Evolutionary conservation across 1,284 basidiomycete species (phyloP).

Genomic region (Irpex sp.): DNA sequence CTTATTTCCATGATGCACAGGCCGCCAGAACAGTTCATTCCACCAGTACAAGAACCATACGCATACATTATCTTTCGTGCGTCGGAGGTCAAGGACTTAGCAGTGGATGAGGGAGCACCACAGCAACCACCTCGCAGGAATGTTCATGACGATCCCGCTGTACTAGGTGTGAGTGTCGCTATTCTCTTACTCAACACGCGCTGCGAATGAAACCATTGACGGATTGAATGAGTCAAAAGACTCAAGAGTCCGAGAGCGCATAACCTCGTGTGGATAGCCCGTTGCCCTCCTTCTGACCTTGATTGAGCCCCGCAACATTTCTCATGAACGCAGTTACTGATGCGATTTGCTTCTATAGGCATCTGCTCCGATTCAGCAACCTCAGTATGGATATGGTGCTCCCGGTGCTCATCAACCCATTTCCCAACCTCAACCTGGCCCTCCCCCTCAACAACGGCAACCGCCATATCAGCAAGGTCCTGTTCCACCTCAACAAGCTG

Average conservation of each 20-base stretch:
- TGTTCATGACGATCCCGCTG: constrained; percentile 76
- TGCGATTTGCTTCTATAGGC: constrained; percentile 18
- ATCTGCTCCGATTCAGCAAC: constrained; percentile 26
- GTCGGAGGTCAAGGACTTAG: constrained; percentile 77
- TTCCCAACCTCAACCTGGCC: constrained; percentile 18
- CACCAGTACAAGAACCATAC: constrained; percentile 74
- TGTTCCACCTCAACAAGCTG: constrained; percentile 16
- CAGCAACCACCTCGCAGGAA: constrained; percentile 47
- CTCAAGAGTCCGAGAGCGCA: constrained; percentile 51
- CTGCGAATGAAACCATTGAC: constrained; percentile 42
- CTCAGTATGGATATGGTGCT: constrained; percentile 22
- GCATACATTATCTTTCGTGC: constrained; percentile 82
- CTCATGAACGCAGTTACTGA: neutral
- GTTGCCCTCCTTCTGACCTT: constrained; percentile 56
- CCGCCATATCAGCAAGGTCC: constrained; percentile 23
- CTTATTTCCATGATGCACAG: constrained; percentile 31
- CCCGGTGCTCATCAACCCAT: constrained; percentile 22
- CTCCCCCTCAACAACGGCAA: constrained; percentile 25
- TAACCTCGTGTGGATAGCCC: constrained; percentile 50
- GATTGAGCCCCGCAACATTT: neutral
- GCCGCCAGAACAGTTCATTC: constrained; percentile 69
- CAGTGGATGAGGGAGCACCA: constrained; percentile 55
- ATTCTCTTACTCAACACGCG: constrained; percentile 13
- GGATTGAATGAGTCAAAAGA: constrained; percentile 42
- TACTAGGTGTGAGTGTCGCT: constrained; percentile 57